Evolutionary conservation across 1,284 basidiomycete species (phyloP).

Genomic region (Trametes sp.): DNA sequence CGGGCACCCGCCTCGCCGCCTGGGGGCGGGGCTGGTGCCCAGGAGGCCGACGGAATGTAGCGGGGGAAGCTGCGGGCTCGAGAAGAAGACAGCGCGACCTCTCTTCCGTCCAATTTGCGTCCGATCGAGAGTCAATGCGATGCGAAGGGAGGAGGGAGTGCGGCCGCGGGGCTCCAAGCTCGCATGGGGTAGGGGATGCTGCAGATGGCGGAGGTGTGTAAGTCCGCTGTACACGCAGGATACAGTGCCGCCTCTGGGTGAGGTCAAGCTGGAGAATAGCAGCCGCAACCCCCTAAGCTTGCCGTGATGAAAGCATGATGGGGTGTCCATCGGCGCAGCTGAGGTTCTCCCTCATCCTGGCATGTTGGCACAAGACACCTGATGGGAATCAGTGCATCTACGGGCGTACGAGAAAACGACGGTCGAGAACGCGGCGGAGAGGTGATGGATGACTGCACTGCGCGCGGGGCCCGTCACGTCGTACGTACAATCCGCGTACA

Average conservation of each 20-base stretch:
- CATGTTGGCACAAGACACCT: background rate
- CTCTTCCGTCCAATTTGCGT: background rate
- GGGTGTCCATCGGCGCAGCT: background rate
- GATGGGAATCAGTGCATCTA: background rate
- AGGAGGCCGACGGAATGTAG: background rate
- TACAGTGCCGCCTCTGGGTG: background rate
- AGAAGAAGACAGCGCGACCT: background rate
- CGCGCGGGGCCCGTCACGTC: conserved; percentile 13
- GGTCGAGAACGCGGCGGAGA: conserved; percentile 15
- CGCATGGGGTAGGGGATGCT: background rate
- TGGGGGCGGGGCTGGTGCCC: background rate
- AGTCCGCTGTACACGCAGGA: background rate
- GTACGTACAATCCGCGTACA: conserved; percentile 27
- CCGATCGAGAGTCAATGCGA: background rate
- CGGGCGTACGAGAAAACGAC: background rate
- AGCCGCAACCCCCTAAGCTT: background rate
- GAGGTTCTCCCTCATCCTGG: background rate
- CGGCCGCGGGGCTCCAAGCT: conserved; percentile 7
- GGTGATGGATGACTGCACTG: conserved; percentile 11
- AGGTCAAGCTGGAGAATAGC: background rate
- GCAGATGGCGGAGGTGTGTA: no score
- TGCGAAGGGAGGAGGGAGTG: conserved; percentile 3
- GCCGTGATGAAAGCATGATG: background rate
- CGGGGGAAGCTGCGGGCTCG: background rate
- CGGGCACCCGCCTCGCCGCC: conserved; percentile 18